A percentile compares a stretch with the other conserved stretches of the same genome.
Evolutionary conservation across 139 green algal genomes (phyloP).

Genomic region (Edaphochlamys debaryana): DNA sequence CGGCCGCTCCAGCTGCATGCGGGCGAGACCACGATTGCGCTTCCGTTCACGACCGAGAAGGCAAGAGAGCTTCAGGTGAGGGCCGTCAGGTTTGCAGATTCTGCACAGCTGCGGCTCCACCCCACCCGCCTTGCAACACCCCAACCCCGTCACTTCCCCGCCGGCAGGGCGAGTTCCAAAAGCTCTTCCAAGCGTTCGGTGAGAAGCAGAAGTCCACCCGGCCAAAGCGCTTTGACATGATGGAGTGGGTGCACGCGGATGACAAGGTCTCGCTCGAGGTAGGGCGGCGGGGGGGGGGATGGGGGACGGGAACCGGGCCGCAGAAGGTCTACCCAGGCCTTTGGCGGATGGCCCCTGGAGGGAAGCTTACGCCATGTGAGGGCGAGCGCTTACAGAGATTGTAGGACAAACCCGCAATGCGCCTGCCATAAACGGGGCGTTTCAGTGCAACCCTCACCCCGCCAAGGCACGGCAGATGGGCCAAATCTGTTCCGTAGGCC

Average conservation of each 20-base stretch:
- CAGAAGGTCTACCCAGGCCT: too few relatives aligned
- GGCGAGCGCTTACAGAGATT: background rate
- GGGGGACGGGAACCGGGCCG: too few relatives aligned
- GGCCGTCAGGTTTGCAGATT: background rate
- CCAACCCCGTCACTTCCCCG: background rate
- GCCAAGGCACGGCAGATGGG: too few relatives aligned
- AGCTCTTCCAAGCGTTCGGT: slow-evolving; percentile 73
- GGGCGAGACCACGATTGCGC: slow-evolving; percentile 64
- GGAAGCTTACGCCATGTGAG: too few relatives aligned
- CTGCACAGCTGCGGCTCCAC: background rate
- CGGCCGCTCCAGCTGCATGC: slow-evolving; percentile 56
- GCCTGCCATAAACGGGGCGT: background rate
- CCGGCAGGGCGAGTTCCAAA: slow-evolving; percentile 43
- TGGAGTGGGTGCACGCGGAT: slow-evolving; percentile 56
- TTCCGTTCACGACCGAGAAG: slow-evolving; percentile 59
- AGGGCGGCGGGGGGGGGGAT: too few relatives aligned
- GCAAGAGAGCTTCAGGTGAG: slow-evolving; percentile 53
- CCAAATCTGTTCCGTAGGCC: too few relatives aligned
- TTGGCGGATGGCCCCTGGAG: too few relatives aligned
- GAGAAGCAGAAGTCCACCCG: slow-evolving; percentile 68
- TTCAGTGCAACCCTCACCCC: too few relatives aligned
- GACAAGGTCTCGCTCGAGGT: background rate
- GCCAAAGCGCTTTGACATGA: slow-evolving; percentile 67
- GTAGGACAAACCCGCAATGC: background rate
- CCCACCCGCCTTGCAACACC: background rate